These are phyloP conservation scores for Schizophyllum amplum DNA, from an alignment of 1,284 basidiomycete species.

Conservation along the genomic window DNA sequence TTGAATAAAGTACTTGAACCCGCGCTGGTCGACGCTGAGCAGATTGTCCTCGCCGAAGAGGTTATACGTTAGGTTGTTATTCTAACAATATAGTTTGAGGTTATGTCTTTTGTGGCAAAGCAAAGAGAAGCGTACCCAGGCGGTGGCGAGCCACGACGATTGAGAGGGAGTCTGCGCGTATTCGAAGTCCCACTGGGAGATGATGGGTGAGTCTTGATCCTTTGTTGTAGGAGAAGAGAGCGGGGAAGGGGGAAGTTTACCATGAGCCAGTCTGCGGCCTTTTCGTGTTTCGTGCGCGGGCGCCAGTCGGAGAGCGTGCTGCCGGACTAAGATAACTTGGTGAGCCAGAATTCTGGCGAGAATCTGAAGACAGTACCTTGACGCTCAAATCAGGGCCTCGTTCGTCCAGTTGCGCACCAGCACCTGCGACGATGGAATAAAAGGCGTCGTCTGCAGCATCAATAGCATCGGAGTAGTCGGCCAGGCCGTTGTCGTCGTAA, in stretches of 20 bases:
- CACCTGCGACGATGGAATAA: constrained; percentile 30
- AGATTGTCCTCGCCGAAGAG: constrained; percentile 47
- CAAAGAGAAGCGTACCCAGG: constrained; percentile 38
- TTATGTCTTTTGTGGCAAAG: not conserved
- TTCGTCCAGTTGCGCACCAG: constrained; percentile 23
- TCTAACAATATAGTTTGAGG: not conserved
- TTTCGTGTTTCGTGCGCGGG: constrained; percentile 32
- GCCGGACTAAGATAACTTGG: constrained; percentile 18
- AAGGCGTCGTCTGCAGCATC: constrained; percentile 33
- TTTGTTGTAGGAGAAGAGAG: too few relatives aligned
- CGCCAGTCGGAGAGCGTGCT: constrained; percentile 41
- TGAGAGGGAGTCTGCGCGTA: constrained; percentile 51
- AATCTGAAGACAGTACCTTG: not conserved
- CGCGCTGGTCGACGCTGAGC: constrained; percentile 52
- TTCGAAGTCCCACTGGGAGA: constrained; percentile 36
- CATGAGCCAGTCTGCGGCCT: constrained; percentile 47
- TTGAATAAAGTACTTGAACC: constrained; percentile 49
- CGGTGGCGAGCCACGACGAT: constrained; percentile 53
- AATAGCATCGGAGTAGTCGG: constrained; percentile 38
- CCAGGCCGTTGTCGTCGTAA: constrained; percentile 39
- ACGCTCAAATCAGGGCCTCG: not conserved
- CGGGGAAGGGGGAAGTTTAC: constrained; percentile 17
- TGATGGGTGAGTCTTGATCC: too few relatives aligned
- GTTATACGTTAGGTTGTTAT: not conserved
- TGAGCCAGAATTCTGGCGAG: not conserved